phyloP scores from a whole-genome alignment of 441 rosid species.

The Pelargonium fulgidum region DNA sequence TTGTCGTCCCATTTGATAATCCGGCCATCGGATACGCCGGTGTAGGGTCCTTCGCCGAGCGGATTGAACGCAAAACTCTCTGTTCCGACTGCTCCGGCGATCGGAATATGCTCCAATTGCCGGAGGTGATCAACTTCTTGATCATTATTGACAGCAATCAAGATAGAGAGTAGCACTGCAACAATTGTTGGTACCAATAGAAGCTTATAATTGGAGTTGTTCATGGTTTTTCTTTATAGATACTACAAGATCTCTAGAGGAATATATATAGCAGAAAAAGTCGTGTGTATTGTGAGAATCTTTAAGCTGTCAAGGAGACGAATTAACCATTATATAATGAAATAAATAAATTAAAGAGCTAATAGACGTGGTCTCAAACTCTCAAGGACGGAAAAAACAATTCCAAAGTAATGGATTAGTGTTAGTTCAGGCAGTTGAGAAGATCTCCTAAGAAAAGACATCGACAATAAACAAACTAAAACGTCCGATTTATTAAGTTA shows the following conservation, averaged over 20 bases:
- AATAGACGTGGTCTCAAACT: no score
- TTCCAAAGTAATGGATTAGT: no score
- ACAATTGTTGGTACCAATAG: not conserved
- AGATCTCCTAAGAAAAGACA: no score
- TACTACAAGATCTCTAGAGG: not conserved
- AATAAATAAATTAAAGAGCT: no score
- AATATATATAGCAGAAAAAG: not conserved
- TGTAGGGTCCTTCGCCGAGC: constrained; percentile 45
- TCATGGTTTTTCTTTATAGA: not conserved
- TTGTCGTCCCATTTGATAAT: constrained; percentile 41
- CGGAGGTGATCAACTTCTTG: not conserved
- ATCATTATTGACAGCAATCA: not conserved
- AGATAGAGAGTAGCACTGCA: not conserved
- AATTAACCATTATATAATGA: no score
- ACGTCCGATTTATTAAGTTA: no score
- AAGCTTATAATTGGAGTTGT: not conserved
- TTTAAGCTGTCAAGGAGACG: no score
- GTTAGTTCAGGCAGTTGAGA: no score
- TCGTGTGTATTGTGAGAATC: no score
- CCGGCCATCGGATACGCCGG: constrained; percentile 52
- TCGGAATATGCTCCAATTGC: constrained; percentile 22
- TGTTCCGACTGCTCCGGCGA: constrained; percentile 37
- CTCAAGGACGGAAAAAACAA: no score
- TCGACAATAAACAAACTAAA: no score
- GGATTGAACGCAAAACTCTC: constrained; percentile 50